These are phyloP conservation scores for Serendipita indica DNA, from an alignment of 768 basidiomycete species.

Conservation along the genomic window DNA sequence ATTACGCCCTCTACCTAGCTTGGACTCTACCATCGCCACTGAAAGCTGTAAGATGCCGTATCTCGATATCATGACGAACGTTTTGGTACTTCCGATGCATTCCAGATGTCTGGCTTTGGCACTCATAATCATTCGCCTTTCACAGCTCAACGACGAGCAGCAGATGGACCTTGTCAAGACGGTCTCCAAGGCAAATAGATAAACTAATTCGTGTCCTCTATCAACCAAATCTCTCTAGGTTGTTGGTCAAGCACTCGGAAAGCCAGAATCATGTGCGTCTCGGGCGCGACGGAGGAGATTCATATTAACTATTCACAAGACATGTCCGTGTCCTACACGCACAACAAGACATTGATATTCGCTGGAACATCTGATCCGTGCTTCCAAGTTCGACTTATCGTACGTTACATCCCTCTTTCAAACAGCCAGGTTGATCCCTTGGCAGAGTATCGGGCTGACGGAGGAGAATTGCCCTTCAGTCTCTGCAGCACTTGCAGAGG, in stretches of 20 bases:
- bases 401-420: background rate
- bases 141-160: background rate
- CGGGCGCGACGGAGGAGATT: background rate
- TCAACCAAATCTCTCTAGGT: background rate
- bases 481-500: background rate
- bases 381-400: constrained; percentile 5
- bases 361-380: constrained; percentile 6
- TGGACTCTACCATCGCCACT: too few relatives aligned
- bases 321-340: constrained; percentile 2
- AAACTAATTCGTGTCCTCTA: background rate
- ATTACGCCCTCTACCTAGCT: background rate
- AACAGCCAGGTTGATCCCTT: background rate
- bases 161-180: background rate
- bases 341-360: constrained; percentile 1
- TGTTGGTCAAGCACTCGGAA: background rate
- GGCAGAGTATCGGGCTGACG: background rate
- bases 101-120: background rate
- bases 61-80: constrained; percentile 2
- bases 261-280: background rate
- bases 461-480: background rate
- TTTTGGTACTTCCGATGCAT: background rate
- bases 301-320: background rate
- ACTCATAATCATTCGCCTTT: background rate
- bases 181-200: background rate
- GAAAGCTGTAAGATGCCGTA: constrained; percentile 1